Base-by-base conservation (phyloP, 768 basidiomycete genomes). In the Phaeotremella fagi region DNA sequence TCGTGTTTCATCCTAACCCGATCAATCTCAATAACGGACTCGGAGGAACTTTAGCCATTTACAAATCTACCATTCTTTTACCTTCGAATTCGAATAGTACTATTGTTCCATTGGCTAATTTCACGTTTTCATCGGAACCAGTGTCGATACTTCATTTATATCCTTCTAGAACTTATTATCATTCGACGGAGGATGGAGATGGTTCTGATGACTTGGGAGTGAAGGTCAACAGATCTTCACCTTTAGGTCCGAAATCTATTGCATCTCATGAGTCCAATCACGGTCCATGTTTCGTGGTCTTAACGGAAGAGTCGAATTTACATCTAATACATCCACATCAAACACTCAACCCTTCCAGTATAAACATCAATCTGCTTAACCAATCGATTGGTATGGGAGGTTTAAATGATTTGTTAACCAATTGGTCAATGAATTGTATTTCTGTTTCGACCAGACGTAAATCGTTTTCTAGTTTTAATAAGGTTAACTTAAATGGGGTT, bases 21-120 rank as follows among this genome's bases (percentile, higher is more conserved):
- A 23, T 47, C 9, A 33, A 16, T 26, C 25, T 43, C 16, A 52
- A 52, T 45, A 15, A 12, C 18, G n/a, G n/a, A n/a, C n/a, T n/a
- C n/a, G 63, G 61, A 7, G 68, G 68, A 12, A 64, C 60, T 3
- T 35, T 70, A 7, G 65, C 59, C 1, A 63, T 70, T 16, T 70
- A 70, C 29, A 44, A 48, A 4, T 20, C 44, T 6, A 43, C 33
- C 9, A 41, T 66, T 3, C 45, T 66, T 1, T 62, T 60, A 5
- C 64, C 65, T 1, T 23, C 50, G 2, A 29, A 53, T 4, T 53
- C 35, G 4, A 41, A 41, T 41, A 31, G 22, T 15, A 50, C 55
- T 3, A 25, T 61, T 0, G 37, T 52, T 9, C 60, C 68, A 15
- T 44, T 52, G 14, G 52, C 60, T 1, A 60, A 52, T 7, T 61